These are phyloP conservation scores for Globisporangium camurandrum DNA, from an alignment of 352 stramenopile species.

Conservation along the genomic window DNA sequence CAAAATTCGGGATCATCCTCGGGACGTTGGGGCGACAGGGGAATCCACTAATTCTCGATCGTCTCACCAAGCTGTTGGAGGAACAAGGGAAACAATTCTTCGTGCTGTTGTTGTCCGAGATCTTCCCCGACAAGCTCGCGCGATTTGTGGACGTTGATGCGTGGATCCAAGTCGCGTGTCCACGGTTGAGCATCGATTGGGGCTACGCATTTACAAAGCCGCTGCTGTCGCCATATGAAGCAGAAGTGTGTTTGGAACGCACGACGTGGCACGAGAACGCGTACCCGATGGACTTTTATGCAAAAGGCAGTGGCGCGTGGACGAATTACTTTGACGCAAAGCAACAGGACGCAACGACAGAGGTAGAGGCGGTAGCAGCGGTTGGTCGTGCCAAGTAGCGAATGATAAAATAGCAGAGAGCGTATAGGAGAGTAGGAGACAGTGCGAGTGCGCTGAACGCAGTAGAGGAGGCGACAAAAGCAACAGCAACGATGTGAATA, in stretches of 20 bases:
- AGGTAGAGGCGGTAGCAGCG: too few species aligned
- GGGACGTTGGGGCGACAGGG: slow-evolving; percentile 98
- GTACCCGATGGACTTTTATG: slow-evolving; percentile 99
- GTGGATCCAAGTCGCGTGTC: slow-evolving; percentile 99
- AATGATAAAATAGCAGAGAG: too few species aligned
- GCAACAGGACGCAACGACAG: too few species aligned
- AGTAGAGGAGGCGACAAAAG: too few species aligned
- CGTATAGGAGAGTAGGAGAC: too few species aligned
- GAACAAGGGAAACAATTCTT: slow-evolving; percentile 89
- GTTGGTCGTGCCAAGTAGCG: too few species aligned
- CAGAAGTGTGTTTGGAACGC: slow-evolving; percentile 92
- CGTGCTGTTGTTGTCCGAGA: slow-evolving; percentile 95
- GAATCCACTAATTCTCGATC: slow-evolving; percentile 95
- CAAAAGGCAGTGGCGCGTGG: slow-evolving; percentile 93
- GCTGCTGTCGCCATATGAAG: slow-evolving; percentile 96
- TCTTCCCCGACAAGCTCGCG: slow-evolving; percentile 92
- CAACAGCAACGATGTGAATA: too few species aligned
- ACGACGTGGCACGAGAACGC: slow-evolving; percentile 73
- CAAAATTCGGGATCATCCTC: slow-evolving; percentile 95
- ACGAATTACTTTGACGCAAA: slow-evolving; percentile 95
- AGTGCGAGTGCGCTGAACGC: too few species aligned
- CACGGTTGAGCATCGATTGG: slow-evolving; percentile 98
- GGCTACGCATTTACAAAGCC: slow-evolving; percentile 95
- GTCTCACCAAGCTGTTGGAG: slow-evolving; percentile 86
- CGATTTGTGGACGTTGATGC: slow-evolving; percentile 88